Evolutionary conservation across 805 yeast species (phyloP).

Genomic region (Wickerhamomyces chambardii): DNA sequence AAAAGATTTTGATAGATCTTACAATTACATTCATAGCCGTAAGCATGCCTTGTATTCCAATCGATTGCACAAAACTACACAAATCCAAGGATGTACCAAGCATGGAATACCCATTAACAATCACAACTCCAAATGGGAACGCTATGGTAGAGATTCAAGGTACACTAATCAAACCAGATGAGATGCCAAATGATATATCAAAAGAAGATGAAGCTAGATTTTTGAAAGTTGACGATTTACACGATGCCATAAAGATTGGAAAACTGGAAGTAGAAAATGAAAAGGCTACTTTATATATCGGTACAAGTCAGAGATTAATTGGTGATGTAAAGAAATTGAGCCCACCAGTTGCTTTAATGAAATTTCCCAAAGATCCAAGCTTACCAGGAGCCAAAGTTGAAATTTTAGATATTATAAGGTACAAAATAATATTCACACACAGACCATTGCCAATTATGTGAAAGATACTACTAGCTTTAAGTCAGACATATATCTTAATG

Average conservation of each 20-base stretch:
- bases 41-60: neutral
- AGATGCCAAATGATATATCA: slow-evolving; percentile 21
- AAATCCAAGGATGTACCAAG: neutral
- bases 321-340: slow-evolving; percentile 52
- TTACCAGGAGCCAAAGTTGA: slow-evolving; percentile 26
- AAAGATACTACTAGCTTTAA: slow-evolving; percentile 2
- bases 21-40: too few relatives aligned
- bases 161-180: slow-evolving; percentile 43
- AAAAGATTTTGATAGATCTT: too few relatives aligned
- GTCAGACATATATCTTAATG: too few relatives aligned
- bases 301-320: slow-evolving; percentile 60
- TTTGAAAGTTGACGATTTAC: slow-evolving; percentile 20
- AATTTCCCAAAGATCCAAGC: slow-evolving; percentile 24
- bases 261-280: slow-evolving; percentile 33
- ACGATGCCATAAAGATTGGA: slow-evolving; percentile 45
- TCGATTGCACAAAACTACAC: neutral
- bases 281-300: slow-evolving; percentile 51
- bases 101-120: slow-evolving; percentile 3
- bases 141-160: slow-evolving; percentile 68
- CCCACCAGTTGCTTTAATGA: slow-evolving; percentile 57
- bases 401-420: slow-evolving; percentile 48
- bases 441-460: slow-evolving; percentile 77
- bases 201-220: slow-evolving; percentile 27
- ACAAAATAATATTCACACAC: slow-evolving; percentile 52
- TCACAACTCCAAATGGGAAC: slow-evolving; percentile 50